A percentile compares a stretch with the other conserved stretches of the same genome.
phyloP scores from a whole-genome alignment of 108 stramenopile genomes.

The Pelagomonas calceolata region DNA sequence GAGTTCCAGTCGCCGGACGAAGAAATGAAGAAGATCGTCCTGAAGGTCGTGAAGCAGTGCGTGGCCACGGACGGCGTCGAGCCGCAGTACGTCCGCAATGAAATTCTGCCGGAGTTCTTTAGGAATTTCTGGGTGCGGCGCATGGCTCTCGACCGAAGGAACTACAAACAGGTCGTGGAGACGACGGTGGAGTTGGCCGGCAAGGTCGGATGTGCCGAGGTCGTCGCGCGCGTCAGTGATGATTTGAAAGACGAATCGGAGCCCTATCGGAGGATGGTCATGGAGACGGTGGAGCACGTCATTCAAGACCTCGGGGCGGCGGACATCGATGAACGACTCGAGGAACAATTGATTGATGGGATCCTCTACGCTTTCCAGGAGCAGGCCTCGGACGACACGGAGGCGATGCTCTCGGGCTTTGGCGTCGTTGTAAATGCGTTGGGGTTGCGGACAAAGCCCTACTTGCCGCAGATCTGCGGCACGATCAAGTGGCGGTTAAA shows the following conservation, averaged over 20 bases:
- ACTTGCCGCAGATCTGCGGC: constrained; percentile 92
- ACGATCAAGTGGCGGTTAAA: constrained; percentile 97
- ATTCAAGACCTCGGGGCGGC: constrained; percentile 83
- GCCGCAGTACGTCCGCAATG: constrained; percentile 86
- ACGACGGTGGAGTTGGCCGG: constrained; percentile 95
- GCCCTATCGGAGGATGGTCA: constrained; percentile 97
- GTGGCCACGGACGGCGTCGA: constrained; percentile 95
- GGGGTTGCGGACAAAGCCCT: constrained; percentile 89
- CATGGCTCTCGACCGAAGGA: constrained; percentile 94
- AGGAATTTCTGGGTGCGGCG: constrained; percentile 93
- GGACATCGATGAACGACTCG: constrained; percentile 87
- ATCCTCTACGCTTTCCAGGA: constrained; percentile 98
- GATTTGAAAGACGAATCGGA: constrained; percentile 99
- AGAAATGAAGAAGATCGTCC: constrained; percentile 94
- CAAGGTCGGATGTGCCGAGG: constrained; percentile 92
- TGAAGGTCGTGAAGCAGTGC: constrained; percentile 98
- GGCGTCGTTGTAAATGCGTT: constrained; percentile 91
- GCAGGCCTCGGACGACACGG: constrained; percentile 64
- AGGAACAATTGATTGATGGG: constrained; percentile 95
- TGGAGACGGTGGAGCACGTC: constrained; percentile 88
- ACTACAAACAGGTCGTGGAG: constrained; percentile 93
- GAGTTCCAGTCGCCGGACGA: constrained; percentile 92
- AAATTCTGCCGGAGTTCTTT: constrained; percentile 94
- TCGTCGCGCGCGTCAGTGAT: constrained; percentile 86
- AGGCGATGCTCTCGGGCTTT: constrained; percentile 93